phyloP scores from a whole-genome alignment of 2,329 filamentous ascomycete species.

The Alternaria sp. region DNA sequence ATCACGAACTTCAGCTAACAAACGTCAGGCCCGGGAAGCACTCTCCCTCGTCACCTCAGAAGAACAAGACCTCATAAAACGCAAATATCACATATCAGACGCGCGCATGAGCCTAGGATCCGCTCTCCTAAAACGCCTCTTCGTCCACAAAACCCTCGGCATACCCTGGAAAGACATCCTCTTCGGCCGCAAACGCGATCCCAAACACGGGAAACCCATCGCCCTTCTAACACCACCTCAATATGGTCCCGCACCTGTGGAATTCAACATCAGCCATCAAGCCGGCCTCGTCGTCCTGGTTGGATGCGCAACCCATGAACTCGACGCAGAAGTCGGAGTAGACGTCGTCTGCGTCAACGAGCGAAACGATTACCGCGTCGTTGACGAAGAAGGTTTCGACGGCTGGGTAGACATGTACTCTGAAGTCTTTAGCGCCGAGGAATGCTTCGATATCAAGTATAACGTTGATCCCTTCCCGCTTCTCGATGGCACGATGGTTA shows the following conservation, averaged over 20 bases:
- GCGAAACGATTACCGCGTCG: slow-evolving; percentile 67
- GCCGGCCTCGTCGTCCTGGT: slow-evolving; percentile 75
- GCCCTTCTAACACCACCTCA: slow-evolving; percentile 49
- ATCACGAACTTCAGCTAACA: background rate
- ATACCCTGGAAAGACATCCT: slow-evolving; percentile 68
- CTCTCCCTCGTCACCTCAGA: slow-evolving; percentile 56
- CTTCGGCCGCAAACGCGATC: slow-evolving; percentile 64
- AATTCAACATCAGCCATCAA: slow-evolving; percentile 84
- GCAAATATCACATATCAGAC: slow-evolving; percentile 73
- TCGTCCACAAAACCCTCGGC: slow-evolving; percentile 66
- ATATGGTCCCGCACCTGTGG: slow-evolving; percentile 52
- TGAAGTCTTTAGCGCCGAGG: slow-evolving; percentile 71
- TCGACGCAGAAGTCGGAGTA: slow-evolving; percentile 67
- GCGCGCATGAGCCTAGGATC: slow-evolving; percentile 78
- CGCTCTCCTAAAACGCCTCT: slow-evolving; percentile 75
- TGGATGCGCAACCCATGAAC: slow-evolving; percentile 49
- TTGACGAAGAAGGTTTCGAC: slow-evolving; percentile 69
- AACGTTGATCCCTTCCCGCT: slow-evolving; percentile 56
- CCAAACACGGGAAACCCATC: slow-evolving; percentile 61
- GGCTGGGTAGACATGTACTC: slow-evolving; percentile 75
- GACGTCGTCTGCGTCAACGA: slow-evolving; percentile 81
- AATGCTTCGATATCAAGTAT: slow-evolving; percentile 70
- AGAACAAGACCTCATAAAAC: slow-evolving; percentile 66
- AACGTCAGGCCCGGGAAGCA: slow-evolving; percentile 53
- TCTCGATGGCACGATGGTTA: slow-evolving; percentile 55